Percentiles rank a stretch among this genome's conserved stretches.
Conservation (phyloP, 73 alveolate genomes). For the Paraurostyla sp. region DNA sequence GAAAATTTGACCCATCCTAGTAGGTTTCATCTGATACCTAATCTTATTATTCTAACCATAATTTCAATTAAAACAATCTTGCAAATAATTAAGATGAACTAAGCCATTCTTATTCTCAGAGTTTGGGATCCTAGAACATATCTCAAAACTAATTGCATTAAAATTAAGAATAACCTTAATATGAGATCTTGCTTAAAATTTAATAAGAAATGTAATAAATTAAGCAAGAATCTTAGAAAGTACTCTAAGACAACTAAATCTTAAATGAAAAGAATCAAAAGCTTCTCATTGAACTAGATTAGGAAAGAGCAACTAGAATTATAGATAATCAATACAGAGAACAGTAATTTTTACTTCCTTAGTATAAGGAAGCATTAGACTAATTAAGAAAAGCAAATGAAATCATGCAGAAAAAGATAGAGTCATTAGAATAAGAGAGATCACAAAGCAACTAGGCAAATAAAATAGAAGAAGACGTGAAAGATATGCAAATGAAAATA, state of each 20-base stretch:
- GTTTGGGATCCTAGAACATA: too few species aligned
- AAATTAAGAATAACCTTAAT: not conserved
- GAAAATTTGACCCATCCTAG: too few species aligned
- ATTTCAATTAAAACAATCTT: too few species aligned
- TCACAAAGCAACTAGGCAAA: not conserved
- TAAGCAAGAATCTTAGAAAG: not conserved
- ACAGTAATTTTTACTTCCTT: constrained; percentile 28
- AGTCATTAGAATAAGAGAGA: constrained; percentile 9
- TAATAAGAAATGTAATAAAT: constrained; percentile 18
- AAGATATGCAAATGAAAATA: constrained; percentile 11
- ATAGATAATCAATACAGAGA: not conserved
- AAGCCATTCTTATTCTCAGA: too few species aligned
- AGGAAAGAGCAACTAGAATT: too few species aligned
- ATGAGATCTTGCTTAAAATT: not conserved
- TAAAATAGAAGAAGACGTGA: not conserved
- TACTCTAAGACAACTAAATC: not conserved
- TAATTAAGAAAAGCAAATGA: constrained; percentile 39
- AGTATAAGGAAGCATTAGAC: constrained; percentile 45
- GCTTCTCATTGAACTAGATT: not conserved
- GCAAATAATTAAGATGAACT: too few species aligned
- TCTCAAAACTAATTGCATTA: too few species aligned
- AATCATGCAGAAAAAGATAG: constrained; percentile 6
- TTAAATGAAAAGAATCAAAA: not conserved
- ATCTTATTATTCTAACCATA: too few species aligned
- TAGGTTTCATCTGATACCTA: too few species aligned